phyloP scores from a whole-genome alignment of 306 rosid species.

The Medicago arabica region DNA sequence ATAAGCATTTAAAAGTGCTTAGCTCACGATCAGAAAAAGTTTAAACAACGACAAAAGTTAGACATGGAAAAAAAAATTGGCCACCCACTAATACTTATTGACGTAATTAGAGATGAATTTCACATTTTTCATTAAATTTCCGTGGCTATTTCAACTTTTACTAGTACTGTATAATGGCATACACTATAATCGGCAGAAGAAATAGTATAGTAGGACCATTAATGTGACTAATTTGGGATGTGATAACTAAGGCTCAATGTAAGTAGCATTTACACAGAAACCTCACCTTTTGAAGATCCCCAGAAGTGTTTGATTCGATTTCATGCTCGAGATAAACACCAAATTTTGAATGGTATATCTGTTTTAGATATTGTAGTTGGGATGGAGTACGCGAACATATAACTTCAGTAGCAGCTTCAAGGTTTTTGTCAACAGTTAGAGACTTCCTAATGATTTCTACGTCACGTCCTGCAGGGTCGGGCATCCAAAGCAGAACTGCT shows the following conservation, averaged over 20 bases:
- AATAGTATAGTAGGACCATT: too few relatives aligned
- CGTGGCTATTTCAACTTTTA: too few relatives aligned
- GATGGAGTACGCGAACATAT: conserved; percentile 80
- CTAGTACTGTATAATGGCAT: too few relatives aligned
- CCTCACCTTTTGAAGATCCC: conserved; percentile 65
- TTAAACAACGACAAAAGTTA: too few relatives aligned
- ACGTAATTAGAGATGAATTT: too few relatives aligned
- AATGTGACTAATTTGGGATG: too few relatives aligned
- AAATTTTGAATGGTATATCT: conserved; percentile 60
- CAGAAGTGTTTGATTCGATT: conserved; percentile 53
- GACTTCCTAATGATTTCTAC: conserved; percentile 56
- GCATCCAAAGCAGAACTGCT: conserved; percentile 75
- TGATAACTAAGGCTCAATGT: conserved; percentile 38
- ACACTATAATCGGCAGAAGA: too few relatives aligned
- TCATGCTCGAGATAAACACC: conserved; percentile 61
- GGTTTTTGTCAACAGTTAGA: conserved; percentile 38
- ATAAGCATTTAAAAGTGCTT: background rate
- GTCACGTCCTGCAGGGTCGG: conserved; percentile 75
- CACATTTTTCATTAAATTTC: too few relatives aligned
- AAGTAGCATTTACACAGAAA: conserved; percentile 34
- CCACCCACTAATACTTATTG: too few relatives aligned
- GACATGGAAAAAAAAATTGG: too few relatives aligned
- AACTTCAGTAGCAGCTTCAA: conserved; percentile 74
- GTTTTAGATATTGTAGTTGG: conserved; percentile 70
- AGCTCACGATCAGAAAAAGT: background rate